Base-by-base conservation (phyloP, 192 early-diverging fungal species). In the Backusella macrospora region DNA sequence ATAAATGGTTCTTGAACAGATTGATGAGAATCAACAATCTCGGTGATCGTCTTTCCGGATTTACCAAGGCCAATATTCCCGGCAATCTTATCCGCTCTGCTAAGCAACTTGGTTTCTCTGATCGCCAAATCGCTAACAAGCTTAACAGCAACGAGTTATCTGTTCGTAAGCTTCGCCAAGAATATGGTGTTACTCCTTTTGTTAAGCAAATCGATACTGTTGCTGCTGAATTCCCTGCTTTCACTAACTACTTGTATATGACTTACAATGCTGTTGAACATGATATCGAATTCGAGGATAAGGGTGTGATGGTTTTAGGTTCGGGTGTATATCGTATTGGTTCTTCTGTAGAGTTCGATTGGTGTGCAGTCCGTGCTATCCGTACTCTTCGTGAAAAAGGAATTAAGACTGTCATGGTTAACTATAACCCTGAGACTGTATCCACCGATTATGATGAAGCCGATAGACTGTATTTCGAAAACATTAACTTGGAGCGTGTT, bases 351-450 rank as follows among this genome's bases (percentile, higher is more conserved):
- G 96, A 99, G 83, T 98, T 98, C 81, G 96, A 99, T 80, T 98
- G 98, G 98, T 99, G 98, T 77, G 98, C 94, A 45, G 98, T 99
- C 62, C 91, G 94, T 44, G 93, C 95, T 65, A 97, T 99, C 72
- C 94, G 96, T 70, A 94, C 96, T 40, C 89, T 99, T 49, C 94
- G 96, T 67, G 87, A 91, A 63, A 86, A 86, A 74, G 88, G 90
- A 14, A 83, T 91, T 86, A 97, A 99, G 88, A 98, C 98, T 15
- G 86, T 99, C 78, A 99, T 99, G 98, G 86, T 99, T 76, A 99
- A 99, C 89, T 99, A 98, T 85, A 99, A 99, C 80, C 98, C 98
- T 16, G 98, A 99, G 81, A 99, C 98, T 8, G 98, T 99, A 29
- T 96, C 94, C 10, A 99, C 98, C 13, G 98, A 99, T 86, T 99